Percentiles rank a stretch among this genome's conserved stretches.
These are phyloP conservation scores for Colletotrichum sp. DNA, from an alignment of 2,329 filamentous ascomycete species.

Conservation along the genomic window DNA sequence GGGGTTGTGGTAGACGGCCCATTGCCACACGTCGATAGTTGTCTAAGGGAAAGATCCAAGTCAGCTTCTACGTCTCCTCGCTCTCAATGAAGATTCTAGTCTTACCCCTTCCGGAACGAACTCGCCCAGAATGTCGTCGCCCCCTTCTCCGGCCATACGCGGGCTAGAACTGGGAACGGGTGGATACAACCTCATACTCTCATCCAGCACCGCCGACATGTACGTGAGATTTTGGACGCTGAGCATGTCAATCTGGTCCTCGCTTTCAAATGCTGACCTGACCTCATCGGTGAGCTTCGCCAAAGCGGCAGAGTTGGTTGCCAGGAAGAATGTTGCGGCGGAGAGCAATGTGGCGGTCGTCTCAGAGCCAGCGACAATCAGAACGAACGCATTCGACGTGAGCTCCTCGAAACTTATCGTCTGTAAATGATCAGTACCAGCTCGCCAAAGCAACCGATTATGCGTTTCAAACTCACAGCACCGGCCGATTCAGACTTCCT, in stretches of 20 bases:
- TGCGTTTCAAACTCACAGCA: not conserved
- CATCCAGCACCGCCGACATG: slow-evolving; percentile 43
- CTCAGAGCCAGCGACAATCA: slow-evolving; percentile 35
- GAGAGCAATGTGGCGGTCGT: slow-evolving; percentile 35
- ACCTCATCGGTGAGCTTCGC: slow-evolving; percentile 41
- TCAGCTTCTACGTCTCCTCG: rapidly evolving
- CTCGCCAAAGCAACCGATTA: too few relatives aligned
- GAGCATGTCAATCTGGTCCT: slow-evolving; percentile 39
- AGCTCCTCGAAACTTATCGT: slow-evolving; percentile 7
- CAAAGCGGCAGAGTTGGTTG: slow-evolving; percentile 30
- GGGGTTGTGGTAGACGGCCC: not conserved
- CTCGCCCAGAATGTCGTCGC: slow-evolving; percentile 31
- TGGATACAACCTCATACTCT: slow-evolving; percentile 46
- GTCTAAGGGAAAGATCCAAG: not conserved
- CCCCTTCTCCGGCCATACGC: slow-evolving; percentile 32
- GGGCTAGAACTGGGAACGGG: slow-evolving; percentile 25
- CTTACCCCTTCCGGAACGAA: slow-evolving; percentile 35
- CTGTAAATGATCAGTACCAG: not conserved
- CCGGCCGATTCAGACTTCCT: slow-evolving; percentile 2
- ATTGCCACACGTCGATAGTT: not conserved
- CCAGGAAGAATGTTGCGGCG: slow-evolving; percentile 29
- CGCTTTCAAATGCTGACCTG: slow-evolving; percentile 32
- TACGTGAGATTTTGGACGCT: slow-evolving; percentile 36
- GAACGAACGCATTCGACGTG: slow-evolving; percentile 2
- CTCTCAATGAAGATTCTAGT: rapidly evolving